Percentiles rank a stretch among this genome's conserved stretches.
These are phyloP conservation scores for Artemisia argyi DNA, from an alignment of 129 eudicot species.

Conservation along the genomic window DNA sequence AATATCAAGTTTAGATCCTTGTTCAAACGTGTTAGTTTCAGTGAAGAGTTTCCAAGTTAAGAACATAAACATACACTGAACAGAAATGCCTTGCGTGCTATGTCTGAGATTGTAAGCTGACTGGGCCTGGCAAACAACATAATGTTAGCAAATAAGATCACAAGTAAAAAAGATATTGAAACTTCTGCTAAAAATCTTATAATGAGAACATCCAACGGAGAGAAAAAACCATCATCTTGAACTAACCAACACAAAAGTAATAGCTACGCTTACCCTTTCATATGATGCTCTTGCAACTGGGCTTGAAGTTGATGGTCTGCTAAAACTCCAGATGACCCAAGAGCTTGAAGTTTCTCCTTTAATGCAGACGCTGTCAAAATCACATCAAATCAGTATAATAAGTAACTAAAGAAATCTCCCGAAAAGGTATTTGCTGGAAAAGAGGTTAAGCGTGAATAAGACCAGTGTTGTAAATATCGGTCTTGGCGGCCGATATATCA, in stretches of 20 bases:
- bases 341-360: constrained; percentile 94
- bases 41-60: constrained; percentile 8
- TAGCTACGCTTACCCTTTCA: constrained; percentile 72
- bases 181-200: constrained; percentile 3
- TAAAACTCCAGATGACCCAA: constrained; percentile 94
- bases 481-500: too few relatives aligned
- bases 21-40: constrained; percentile 5
- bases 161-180: constrained; percentile 7
- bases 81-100: constrained; percentile 95
- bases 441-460: constrained; percentile 1
- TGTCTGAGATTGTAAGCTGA: constrained; percentile 90
- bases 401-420: not conserved
- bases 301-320: constrained; percentile 99
- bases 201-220: constrained; percentile 7
- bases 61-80: constrained; percentile 73
- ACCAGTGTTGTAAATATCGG: too few relatives aligned
- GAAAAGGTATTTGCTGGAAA: constrained; percentile 17
- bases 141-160: constrained; percentile 12
- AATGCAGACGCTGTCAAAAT: constrained; percentile 76
- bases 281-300: constrained; percentile 91
- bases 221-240: constrained; percentile 13
- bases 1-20: constrained; percentile 13
- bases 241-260: constrained; percentile 7
- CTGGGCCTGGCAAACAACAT: constrained; percentile 61
- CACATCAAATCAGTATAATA: constrained; percentile 32